phyloP scores from a whole-genome alignment of 2,329 filamentous ascomycete genomes.

The Graphilbum ipis-grandicollis region DNA sequence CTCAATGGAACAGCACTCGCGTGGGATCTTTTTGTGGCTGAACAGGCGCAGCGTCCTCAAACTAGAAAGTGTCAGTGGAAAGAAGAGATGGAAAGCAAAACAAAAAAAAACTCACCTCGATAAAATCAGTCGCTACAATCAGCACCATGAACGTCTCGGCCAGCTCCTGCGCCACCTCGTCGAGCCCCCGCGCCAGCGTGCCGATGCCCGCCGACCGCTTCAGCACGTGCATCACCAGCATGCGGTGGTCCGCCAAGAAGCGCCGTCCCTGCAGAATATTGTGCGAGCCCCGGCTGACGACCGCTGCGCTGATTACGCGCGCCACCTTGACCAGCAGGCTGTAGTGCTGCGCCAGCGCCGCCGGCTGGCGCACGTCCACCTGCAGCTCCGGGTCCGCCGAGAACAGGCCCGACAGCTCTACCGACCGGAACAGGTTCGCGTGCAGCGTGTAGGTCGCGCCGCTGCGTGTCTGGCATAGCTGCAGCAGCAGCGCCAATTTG shows the following conservation, averaged over 20 bases:
- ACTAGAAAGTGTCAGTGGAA: conserved; percentile 12
- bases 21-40: conserved; percentile 14
- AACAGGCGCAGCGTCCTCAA: conserved; percentile 22
- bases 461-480: conserved; percentile 66
- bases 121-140: conserved; percentile 65
- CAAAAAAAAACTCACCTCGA: conserved; percentile 48
- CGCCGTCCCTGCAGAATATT: conserved; percentile 64
- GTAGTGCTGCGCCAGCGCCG: conserved; percentile 68
- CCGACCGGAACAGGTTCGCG: conserved; percentile 66
- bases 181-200: conserved; percentile 19
- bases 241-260: conserved; percentile 70
- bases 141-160: conserved; percentile 75
- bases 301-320: conserved; percentile 64
- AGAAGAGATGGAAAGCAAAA: no score
- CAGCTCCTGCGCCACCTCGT: conserved; percentile 53
- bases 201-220: conserved; percentile 70
- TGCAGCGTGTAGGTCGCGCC: conserved; percentile 81
- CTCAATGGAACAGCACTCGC: conserved; percentile 22
- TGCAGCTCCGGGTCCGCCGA: conserved; percentile 83
- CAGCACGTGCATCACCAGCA: conserved; percentile 73
- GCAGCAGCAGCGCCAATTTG: conserved; percentile 65
- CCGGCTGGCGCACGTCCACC: conserved; percentile 39
- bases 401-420: conserved; percentile 75
- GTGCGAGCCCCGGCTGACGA: conserved; percentile 65
- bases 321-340: conserved; percentile 64